Conservation (phyloP, 176 grass and related monocot species). For the Avena insularis region DNA sequence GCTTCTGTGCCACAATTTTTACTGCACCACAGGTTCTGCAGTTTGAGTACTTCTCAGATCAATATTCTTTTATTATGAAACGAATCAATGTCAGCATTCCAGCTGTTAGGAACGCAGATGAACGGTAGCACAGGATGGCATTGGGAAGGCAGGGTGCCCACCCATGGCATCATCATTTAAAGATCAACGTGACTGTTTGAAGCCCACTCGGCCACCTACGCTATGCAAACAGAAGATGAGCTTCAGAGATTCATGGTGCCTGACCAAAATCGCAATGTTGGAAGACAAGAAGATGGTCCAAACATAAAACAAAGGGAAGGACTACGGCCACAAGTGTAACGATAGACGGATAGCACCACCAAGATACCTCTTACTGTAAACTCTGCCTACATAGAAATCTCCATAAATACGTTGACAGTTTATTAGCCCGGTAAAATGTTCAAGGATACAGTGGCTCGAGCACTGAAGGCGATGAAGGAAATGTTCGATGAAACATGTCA, state of each 20-base stretch:
- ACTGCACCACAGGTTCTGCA: background rate
- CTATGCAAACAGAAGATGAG: background rate
- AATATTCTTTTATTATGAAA: background rate
- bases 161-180: background rate
- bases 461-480: background rate
- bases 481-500: constrained; percentile 9
- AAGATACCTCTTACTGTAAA: background rate
- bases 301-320: background rate
- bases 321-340: background rate
- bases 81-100: background rate
- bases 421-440: background rate
- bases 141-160: background rate
- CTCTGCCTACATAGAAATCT: background rate
- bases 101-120: background rate
- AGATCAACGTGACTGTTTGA: background rate
- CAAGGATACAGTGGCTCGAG: background rate
- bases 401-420: background rate
- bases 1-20: background rate
- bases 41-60: background rate
- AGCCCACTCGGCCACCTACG: background rate
- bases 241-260: background rate
- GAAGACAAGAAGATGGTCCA: constrained; percentile 9
- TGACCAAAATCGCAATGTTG: background rate
- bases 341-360: background rate
- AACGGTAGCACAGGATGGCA: background rate